Evolutionary conservation across 2,329 filamentous ascomycete species (phyloP).

Genomic region (Fusarium sp.): DNA sequence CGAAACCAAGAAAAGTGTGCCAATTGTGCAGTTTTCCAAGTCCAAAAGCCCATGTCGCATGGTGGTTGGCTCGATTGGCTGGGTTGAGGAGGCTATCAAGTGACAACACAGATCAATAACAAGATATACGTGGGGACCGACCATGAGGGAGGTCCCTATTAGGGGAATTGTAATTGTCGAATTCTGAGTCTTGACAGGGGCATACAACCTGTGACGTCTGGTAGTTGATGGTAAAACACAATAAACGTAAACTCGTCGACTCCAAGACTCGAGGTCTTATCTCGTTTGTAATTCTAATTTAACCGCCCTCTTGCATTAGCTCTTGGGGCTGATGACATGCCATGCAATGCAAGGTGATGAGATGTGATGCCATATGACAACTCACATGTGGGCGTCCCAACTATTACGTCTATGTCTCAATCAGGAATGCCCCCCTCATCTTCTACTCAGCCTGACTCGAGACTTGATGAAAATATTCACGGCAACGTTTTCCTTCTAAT

Average conservation of each 20-base stretch:
- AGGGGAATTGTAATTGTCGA: conserved; percentile 5
- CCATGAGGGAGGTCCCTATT: neutral
- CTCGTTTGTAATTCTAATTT: conserved; percentile 14
- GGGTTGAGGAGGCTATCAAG: neutral
- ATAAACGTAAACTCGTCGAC: neutral
- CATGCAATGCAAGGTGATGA: conserved; percentile 7
- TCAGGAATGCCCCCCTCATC: neutral
- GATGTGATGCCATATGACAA: conserved; percentile 15
- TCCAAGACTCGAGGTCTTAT: neutral
- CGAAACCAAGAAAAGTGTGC: neutral
- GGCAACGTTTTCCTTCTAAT: too few species aligned
- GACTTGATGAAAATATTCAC: neutral
- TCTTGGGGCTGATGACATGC: neutral
- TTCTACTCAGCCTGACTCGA: conserved; percentile 14
- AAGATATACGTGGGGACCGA: neutral
- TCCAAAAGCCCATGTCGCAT: neutral
- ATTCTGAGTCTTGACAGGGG: neutral
- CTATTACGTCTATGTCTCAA: conserved; percentile 18
- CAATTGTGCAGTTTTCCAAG: conserved; percentile 4
- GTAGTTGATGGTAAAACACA: neutral
- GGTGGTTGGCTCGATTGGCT: neutral
- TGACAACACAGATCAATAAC: neutral
- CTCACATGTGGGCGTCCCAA: conserved; percentile 3
- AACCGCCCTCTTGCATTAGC: neutral
- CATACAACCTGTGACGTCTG: neutral